phyloP scores from a whole-genome alignment of 2,329 filamentous ascomycete species.

The Alternaria viburni region DNA sequence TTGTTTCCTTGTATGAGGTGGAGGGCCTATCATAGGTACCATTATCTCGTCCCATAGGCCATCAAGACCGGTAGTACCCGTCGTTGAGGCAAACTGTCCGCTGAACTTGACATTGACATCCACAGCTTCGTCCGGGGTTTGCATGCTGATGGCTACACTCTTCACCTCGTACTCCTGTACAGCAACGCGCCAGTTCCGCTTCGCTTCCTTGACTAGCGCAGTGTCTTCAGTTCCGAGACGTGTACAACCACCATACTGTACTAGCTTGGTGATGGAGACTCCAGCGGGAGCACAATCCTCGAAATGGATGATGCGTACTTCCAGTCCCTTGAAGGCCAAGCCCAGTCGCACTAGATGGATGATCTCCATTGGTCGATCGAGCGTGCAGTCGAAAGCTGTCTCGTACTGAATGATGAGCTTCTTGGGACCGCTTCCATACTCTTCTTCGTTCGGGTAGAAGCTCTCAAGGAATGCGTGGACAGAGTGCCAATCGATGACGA shows the following conservation, averaged over 20 bases:
- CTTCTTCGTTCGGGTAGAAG: neutral
- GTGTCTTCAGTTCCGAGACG: neutral
- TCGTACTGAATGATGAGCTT: neutral
- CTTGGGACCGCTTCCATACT: neutral
- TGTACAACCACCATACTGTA: neutral
- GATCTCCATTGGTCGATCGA: neutral
- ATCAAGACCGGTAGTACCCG: neutral
- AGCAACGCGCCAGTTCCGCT: neutral
- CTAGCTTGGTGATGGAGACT: neutral
- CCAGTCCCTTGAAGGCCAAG: neutral
- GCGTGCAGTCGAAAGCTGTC: neutral
- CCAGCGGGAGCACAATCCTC: neutral
- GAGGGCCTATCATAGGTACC: neutral
- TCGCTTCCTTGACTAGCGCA: neutral
- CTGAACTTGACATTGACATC: neutral
- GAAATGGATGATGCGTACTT: neutral
- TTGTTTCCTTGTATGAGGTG: too few relatives aligned
- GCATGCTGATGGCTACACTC: neutral
- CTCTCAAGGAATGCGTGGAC: neutral
- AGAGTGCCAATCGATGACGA: neutral
- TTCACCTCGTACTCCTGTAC: neutral
- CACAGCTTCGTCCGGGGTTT: neutral
- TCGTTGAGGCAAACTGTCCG: neutral
- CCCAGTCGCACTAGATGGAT: neutral
- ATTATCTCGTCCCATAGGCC: neutral